These are phyloP conservation scores for Grosmannia huntii DNA, from an alignment of 2,329 filamentous ascomycete species.

Conservation along the genomic window DNA sequence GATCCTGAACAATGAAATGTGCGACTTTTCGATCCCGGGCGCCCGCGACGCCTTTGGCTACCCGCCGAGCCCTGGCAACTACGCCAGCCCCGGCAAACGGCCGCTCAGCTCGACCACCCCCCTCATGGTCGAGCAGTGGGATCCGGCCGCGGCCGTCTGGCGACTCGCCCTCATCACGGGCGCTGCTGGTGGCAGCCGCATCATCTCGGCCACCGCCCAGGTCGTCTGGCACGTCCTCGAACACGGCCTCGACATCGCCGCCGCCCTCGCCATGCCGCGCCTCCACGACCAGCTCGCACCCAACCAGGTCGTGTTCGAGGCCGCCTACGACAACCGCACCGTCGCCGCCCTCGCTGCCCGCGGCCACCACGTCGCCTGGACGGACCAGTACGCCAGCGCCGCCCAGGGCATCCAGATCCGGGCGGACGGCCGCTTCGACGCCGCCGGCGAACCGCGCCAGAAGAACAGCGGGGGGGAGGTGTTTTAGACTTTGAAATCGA, in stretches of 20 bases:
- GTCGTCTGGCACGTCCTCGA: slow-evolving; percentile 65
- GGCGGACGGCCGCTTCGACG: slow-evolving; percentile 58
- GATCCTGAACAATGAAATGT: slow-evolving; percentile 61
- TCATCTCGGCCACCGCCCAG: slow-evolving; percentile 75
- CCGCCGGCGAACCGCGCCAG: slow-evolving; percentile 73
- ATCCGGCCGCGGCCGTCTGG: slow-evolving; percentile 34
- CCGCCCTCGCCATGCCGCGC: slow-evolving; percentile 55
- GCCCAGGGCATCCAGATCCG: slow-evolving; percentile 60
- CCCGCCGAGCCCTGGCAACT: slow-evolving; percentile 68
- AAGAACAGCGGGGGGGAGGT: slow-evolving; percentile 55
- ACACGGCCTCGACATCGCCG: slow-evolving; percentile 40
- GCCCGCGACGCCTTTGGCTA: slow-evolving; percentile 74
- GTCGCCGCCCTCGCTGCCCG: slow-evolving; percentile 51
- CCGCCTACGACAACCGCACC: slow-evolving; percentile 55
- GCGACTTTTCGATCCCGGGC: slow-evolving; percentile 79
- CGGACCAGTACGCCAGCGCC: slow-evolving; percentile 50
- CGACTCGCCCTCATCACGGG: slow-evolving; percentile 58
- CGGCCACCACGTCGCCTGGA: slow-evolving; percentile 66
- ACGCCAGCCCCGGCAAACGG: slow-evolving; percentile 65
- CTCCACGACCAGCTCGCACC: slow-evolving; percentile 77
- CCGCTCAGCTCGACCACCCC: slow-evolving; percentile 75
- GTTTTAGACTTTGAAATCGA: slow-evolving; percentile 17
- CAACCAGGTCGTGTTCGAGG: slow-evolving; percentile 56
- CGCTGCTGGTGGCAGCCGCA: slow-evolving; percentile 70
- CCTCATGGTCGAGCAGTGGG: slow-evolving; percentile 57